A percentile compares a stretch with the other conserved stretches of the same genome.
phyloP scores from a whole-genome alignment of 2,329 filamentous ascomycete species.

The Thelonectria blattea region DNA sequence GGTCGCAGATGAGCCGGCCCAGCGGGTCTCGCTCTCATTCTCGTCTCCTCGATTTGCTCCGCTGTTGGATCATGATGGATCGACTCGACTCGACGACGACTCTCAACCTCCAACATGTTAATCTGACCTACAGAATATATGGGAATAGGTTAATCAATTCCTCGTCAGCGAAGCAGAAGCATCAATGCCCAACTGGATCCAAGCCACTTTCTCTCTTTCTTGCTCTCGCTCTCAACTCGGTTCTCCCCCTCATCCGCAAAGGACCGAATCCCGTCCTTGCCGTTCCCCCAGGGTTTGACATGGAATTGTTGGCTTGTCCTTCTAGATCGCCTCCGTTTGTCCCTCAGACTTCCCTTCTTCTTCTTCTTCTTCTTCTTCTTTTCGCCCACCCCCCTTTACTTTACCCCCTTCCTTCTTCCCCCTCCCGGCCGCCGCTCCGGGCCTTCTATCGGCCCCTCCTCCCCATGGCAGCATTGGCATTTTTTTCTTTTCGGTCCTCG shows the following conservation, averaged over 20 bases:
- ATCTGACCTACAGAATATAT: conserved; percentile 9
- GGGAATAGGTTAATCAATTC: conserved; percentile 3
- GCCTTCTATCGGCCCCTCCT: not conserved
- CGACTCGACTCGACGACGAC: not conserved
- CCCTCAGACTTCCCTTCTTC: not conserved
- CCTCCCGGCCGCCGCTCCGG: not conserved
- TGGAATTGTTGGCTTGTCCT: not conserved
- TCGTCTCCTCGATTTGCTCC: conserved; percentile 3
- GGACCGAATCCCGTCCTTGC: conserved; percentile 15
- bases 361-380: too few relatives aligned
- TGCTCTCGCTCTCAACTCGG: conserved; percentile 1
- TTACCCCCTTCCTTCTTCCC: not conserved
- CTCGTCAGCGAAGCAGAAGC: not conserved
- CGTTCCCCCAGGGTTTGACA: not conserved
- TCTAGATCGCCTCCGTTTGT: not conserved
- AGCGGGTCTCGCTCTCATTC: conserved; percentile 2
- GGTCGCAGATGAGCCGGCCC: conserved; percentile 19
- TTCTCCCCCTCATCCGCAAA: conserved; percentile 10
- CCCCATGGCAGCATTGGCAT: not conserved
- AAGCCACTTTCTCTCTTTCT: not conserved
- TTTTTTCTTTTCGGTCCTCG: not conserved
- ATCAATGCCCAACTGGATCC: not conserved
- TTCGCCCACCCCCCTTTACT: too few relatives aligned
- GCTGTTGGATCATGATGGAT: not conserved
- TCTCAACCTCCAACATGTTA: conserved; percentile 17